Conservation (phyloP, 202 grass and related monocot species). For the Alloteropsis angusta region DNA sequence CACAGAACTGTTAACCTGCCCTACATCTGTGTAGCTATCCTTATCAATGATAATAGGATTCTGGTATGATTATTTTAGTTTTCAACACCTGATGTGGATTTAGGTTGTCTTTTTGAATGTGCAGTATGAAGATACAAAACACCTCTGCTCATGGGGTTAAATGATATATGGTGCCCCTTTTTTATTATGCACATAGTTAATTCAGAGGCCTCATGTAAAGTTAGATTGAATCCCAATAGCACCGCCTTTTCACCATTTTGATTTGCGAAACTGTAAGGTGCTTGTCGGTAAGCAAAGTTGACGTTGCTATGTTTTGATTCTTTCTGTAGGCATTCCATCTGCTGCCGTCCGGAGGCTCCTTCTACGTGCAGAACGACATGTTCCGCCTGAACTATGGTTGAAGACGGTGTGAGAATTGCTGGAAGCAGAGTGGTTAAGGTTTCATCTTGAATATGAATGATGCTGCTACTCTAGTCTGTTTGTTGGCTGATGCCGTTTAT, state of each 20-base stretch:
- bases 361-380: slow-evolving; percentile 55
- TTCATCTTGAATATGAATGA: slow-evolving; percentile 17
- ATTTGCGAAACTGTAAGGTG: background rate
- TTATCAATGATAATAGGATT: background rate
- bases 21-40: background rate
- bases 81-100: background rate
- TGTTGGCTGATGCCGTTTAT: slow-evolving; percentile 6
- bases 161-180: background rate
- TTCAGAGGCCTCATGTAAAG: background rate
- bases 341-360: slow-evolving; percentile 23
- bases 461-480: slow-evolving; percentile 12
- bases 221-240: background rate
- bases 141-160: background rate
- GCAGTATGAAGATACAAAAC: background rate
- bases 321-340: slow-evolving; percentile 47
- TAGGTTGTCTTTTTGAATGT: background rate
- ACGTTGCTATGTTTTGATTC: background rate
- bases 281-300: background rate
- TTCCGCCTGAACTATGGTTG: slow-evolving; percentile 58
- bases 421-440: background rate
- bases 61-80: background rate
- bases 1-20: background rate
- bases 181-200: background rate
- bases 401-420: background rate
- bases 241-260: background rate